A percentile compares a stretch with the other conserved stretches of the same genome.
Evolutionary conservation across 1,284 basidiomycete species (phyloP).

Genomic region (Stereum hirsutum): DNA sequence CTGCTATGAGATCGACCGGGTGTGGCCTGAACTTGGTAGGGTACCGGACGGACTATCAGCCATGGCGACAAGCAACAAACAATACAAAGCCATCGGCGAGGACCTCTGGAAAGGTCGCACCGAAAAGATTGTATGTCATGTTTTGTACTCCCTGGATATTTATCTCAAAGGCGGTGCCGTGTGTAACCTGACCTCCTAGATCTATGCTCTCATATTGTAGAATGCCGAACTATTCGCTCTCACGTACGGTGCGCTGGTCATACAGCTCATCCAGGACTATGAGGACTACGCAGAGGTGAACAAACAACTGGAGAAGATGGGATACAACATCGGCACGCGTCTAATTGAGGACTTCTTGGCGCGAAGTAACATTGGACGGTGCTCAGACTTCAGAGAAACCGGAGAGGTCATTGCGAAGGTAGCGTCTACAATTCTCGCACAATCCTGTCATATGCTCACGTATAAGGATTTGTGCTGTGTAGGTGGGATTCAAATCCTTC

Average conservation of each 20-base stretch:
- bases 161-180: no score
- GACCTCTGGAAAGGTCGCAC: conserved; percentile 87
- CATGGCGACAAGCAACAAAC: conserved; percentile 67
- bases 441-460: background rate
- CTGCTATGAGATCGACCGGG: background rate
- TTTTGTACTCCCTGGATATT: background rate
- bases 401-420: conserved; percentile 93
- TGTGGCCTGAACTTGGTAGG: no score
- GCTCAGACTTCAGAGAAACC: conserved; percentile 87
- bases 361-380: conserved; percentile 77
- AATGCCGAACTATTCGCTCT: conserved; percentile 96
- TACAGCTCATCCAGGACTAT: conserved; percentile 98
- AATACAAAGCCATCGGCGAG: conserved; percentile 78
- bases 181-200: no score
- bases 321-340: conserved; percentile 95
- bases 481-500: conserved; percentile 99
- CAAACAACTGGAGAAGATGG: conserved; percentile 86
- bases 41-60: no score
- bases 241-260: conserved; percentile 96
- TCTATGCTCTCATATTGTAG: conserved; percentile 41
- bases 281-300: conserved; percentile 93
- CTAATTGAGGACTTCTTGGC: conserved; percentile 98
- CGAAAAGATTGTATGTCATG: conserved; percentile 75
- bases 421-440: conserved; percentile 7
- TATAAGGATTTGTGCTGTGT: background rate